Conservation (phyloP, 768 basidiomycete genomes). For the Psilocybe cubensis region DNA sequence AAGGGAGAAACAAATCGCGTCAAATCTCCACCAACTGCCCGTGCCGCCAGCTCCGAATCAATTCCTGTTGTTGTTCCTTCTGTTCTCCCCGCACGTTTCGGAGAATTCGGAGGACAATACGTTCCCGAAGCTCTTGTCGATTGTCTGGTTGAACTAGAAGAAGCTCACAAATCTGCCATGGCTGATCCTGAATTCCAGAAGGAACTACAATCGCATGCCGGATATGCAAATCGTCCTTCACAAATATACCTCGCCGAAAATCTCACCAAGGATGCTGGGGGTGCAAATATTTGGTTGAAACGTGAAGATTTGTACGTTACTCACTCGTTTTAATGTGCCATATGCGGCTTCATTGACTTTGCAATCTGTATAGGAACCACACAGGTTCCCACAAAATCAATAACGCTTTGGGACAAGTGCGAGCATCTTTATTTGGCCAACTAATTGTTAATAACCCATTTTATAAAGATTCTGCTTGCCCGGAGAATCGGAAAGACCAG, state of each 20-base stretch:
- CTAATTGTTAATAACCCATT: not conserved
- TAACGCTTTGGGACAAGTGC: constrained; percentile 94
- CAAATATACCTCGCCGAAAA: constrained; percentile 91
- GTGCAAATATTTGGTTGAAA: constrained; percentile 98
- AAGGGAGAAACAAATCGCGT: constrained; percentile 40
- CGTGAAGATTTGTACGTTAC: constrained; percentile 81
- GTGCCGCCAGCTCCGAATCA: constrained; percentile 27
- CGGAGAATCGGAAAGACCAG: constrained; percentile 91
- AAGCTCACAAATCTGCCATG: constrained; percentile 85
- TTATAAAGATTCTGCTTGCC: constrained; percentile 84
- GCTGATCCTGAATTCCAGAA: constrained; percentile 91
- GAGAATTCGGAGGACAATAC: constrained; percentile 96
- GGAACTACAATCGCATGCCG: constrained; percentile 85
- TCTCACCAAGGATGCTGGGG: constrained; percentile 86
- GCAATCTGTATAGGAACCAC: constrained; percentile 69
- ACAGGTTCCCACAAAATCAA: constrained; percentile 99
- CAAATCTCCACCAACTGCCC: constrained; percentile 32
- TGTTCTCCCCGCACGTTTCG: constrained; percentile 83
- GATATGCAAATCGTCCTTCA: constrained; percentile 95
- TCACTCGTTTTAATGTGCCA: not conserved
- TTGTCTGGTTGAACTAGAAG: constrained; percentile 87
- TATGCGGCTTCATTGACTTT: not conserved
- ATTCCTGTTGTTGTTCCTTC: constrained; percentile 32
- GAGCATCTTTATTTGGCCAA: constrained; percentile 12
- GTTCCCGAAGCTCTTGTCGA: constrained; percentile 97